phyloP scores from a whole-genome alignment of 176 grass and related monocot species.

The Zoysia japonica region DNA sequence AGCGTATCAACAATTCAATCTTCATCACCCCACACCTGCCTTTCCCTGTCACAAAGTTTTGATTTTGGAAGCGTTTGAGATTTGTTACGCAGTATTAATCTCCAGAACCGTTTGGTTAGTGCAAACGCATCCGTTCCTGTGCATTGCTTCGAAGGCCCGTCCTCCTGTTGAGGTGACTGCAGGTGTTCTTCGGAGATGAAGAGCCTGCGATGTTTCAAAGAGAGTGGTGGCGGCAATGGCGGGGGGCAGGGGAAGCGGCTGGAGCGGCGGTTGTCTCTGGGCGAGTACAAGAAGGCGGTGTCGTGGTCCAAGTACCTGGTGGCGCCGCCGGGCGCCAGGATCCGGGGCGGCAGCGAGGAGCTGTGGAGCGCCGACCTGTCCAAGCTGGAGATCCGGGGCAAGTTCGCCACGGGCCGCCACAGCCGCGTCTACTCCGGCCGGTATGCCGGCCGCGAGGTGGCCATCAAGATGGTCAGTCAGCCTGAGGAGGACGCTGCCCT shows the following conservation, averaged over 20 bases:
- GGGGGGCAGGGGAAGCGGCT: conserved; percentile 33
- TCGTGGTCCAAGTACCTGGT: conserved; percentile 98
- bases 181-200: conserved; percentile 54
- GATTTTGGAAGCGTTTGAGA: conserved; percentile 13
- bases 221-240: conserved; percentile 32
- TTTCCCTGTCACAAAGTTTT: neutral
- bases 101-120: neutral
- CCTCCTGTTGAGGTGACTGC: neutral
- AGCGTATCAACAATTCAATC: neutral
- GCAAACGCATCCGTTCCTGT: conserved; percentile 17
- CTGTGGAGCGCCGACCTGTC: conserved; percentile 97
- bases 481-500: conserved; percentile 82
- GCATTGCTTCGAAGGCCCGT: conserved; percentile 33
- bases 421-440: conserved; percentile 93
- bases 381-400: conserved; percentile 71
- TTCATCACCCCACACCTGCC: neutral
- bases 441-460: conserved; percentile 76
- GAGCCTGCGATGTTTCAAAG: conserved; percentile 78
- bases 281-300: conserved; percentile 87
- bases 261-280: conserved; percentile 76
- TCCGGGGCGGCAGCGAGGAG: conserved; percentile 72
- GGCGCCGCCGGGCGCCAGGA: conserved; percentile 80
- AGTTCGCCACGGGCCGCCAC: conserved; percentile 82
- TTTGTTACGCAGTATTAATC: conserved; percentile 2
- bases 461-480: conserved; percentile 98